These are phyloP conservation scores for Leptomonas pyrrhocoris DNA, from an alignment of 208 protist species.

Conservation along the genomic window DNA sequence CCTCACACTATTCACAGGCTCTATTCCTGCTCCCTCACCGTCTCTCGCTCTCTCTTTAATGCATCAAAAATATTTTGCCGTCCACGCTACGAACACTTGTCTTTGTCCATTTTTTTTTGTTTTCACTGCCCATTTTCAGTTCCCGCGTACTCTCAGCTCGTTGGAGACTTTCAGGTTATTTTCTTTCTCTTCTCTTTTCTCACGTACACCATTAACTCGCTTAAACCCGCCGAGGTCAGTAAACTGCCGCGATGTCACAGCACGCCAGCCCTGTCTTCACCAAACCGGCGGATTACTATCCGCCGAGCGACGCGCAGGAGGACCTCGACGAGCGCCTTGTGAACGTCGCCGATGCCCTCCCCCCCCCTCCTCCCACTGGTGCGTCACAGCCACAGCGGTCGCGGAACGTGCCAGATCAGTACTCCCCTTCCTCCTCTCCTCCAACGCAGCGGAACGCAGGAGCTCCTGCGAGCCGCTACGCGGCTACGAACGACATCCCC, in stretches of 20 bases:
- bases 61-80: too few relatives aligned
- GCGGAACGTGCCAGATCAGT: background rate
- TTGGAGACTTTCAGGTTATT: background rate
- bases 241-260: constrained; percentile 8
- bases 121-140: too few relatives aligned
- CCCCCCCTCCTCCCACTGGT: background rate
- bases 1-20: too few relatives aligned
- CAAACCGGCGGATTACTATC: constrained; percentile 4
- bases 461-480: constrained; percentile 3
- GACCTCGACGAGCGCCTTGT: background rate
- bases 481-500: constrained; percentile 5
- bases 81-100: too few relatives aligned
- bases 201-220: too few relatives aligned
- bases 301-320: background rate
- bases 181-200: background rate
- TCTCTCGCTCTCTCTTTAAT: too few relatives aligned
- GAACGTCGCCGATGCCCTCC: too few relatives aligned
- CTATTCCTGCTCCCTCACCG: too few relatives aligned
- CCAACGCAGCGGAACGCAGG: background rate
- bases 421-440: background rate
- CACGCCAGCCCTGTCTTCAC: background rate
- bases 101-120: too few relatives aligned
- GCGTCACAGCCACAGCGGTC: constrained; percentile 3
- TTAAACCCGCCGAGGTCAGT: too few relatives aligned
- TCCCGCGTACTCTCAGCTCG: too few relatives aligned